Evolutionary conservation across 768 basidiomycete species (phyloP).

Genomic region (Leccinum incarnatum): DNA sequence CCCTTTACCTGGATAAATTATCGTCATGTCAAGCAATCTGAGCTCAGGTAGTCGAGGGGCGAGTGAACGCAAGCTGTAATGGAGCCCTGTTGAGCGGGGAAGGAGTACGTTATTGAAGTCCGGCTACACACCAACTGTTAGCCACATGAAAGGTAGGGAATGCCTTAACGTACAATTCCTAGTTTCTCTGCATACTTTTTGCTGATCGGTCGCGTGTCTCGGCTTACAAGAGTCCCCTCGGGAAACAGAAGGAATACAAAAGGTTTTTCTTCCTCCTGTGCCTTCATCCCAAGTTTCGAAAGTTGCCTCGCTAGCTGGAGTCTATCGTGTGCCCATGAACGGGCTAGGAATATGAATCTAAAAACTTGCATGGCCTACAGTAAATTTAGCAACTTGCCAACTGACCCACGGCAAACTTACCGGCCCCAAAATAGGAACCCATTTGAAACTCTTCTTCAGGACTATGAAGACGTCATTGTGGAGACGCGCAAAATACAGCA

Average conservation of each 20-base stretch:
- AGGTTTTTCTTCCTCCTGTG: conserved; percentile 66
- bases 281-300: conserved; percentile 62
- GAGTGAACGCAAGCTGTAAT: conserved; percentile 79
- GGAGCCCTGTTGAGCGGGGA: conserved; percentile 89
- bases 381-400: conserved; percentile 7
- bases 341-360: conserved; percentile 88
- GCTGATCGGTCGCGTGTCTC: conserved; percentile 80
- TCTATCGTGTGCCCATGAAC: conserved; percentile 88
- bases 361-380: conserved; percentile 88
- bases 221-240: conserved; percentile 92
- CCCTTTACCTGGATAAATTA: conserved; percentile 81
- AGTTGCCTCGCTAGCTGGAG: conserved; percentile 63
- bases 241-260: conserved; percentile 89
- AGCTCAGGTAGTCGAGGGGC: conserved; percentile 73
- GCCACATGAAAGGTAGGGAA: conserved; percentile 6
- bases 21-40: conserved; percentile 85
- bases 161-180: conserved; percentile 67
- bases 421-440: conserved; percentile 86
- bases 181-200: conserved; percentile 86
- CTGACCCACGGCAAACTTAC: conserved; percentile 39
- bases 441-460: conserved; percentile 86
- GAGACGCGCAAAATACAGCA: conserved; percentile 68
- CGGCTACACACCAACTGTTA: conserved; percentile 42
- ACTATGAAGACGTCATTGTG: conserved; percentile 84
- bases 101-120: conserved; percentile 82